Evolutionary conservation across 352 stramenopile species (phyloP).

Genomic region (Phytophthora idaei): DNA sequence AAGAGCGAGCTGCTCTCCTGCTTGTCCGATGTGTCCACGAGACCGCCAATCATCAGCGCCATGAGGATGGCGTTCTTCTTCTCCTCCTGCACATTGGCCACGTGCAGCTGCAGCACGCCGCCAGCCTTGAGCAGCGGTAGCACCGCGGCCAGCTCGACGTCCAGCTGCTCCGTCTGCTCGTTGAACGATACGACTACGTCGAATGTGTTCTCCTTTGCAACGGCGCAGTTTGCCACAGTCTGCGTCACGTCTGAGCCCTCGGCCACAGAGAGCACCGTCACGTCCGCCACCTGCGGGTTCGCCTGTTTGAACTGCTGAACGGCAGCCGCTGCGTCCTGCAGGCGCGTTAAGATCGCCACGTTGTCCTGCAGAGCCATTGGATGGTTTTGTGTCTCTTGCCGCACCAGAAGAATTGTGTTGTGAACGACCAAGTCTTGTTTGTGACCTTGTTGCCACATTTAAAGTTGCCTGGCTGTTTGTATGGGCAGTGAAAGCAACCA

Average conservation of each 20-base stretch:
- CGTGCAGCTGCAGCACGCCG: slow-evolving; percentile 59
- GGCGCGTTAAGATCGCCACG: slow-evolving; percentile 61
- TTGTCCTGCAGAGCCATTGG: slow-evolving; percentile 54
- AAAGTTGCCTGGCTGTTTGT: slow-evolving; percentile 11
- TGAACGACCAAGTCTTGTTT: slow-evolving; percentile 12
- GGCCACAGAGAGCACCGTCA: slow-evolving; percentile 49
- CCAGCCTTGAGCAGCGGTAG: slow-evolving; percentile 58
- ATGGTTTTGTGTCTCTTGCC: slow-evolving; percentile 13
- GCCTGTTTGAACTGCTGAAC: slow-evolving; percentile 54
- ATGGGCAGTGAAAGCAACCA: slow-evolving; percentile 10
- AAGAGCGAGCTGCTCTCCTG: slow-evolving; percentile 46
- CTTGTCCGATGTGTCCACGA: slow-evolving; percentile 61
- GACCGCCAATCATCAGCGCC: slow-evolving; percentile 80
- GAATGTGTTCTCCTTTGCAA: slow-evolving; percentile 40
- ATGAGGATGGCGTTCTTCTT: slow-evolving; percentile 78
- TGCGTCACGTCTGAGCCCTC: slow-evolving; percentile 48
- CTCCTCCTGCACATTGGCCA: slow-evolving; percentile 57
- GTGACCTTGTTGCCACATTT: slow-evolving; percentile 6
- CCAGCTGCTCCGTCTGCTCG: slow-evolving; percentile 51
- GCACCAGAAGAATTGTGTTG: slow-evolving; percentile 33
- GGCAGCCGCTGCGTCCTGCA: slow-evolving; percentile 40
- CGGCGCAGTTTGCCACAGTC: slow-evolving; percentile 40
- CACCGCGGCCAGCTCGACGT: slow-evolving; percentile 47
- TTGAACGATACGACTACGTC: slow-evolving; percentile 67
- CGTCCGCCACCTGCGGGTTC: slow-evolving; percentile 47